phyloP scores from a whole-genome alignment of 371 early-diverging fungal genomes.

The Syncephalastrum racemosum region DNA sequence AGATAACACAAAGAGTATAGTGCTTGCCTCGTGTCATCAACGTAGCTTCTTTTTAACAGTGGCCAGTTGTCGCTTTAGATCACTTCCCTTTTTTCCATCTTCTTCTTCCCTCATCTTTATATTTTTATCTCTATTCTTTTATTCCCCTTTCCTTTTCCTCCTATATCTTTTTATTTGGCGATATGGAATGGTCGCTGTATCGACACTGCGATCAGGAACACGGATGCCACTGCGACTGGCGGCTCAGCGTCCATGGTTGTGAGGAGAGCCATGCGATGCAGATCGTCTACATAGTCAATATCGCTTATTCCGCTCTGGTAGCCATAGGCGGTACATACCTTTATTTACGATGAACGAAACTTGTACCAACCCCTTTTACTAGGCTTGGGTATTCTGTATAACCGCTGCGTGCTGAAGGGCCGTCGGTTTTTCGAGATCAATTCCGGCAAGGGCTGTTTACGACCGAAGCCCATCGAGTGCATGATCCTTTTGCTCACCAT shows the following conservation, averaged over 20 bases:
- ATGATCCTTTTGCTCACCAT: constrained; percentile 23
- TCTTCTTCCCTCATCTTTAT: not conserved
- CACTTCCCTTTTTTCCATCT: not conserved
- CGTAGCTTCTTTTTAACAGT: too few relatives aligned
- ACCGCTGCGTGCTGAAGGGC: constrained; percentile 17
- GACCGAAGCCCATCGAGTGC: constrained; percentile 25
- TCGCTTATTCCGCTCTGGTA: constrained; percentile 22
- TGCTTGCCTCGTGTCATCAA: too few relatives aligned
- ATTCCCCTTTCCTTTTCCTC: not conserved
- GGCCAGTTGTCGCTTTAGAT: not conserved
- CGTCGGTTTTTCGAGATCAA: constrained; percentile 16
- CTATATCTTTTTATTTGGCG: constrained; percentile 6
- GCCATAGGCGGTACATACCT: constrained; percentile 20
- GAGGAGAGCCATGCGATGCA: constrained; percentile 16
- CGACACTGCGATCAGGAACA: constrained; percentile 6
- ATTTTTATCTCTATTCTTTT: not conserved
- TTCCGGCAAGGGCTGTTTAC: constrained; percentile 14
- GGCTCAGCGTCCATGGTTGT: constrained; percentile 23
- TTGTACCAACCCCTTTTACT: not conserved
- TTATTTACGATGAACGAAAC: not conserved
- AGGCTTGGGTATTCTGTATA: constrained; percentile 13
- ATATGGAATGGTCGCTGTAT: not conserved
- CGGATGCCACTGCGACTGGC: constrained; percentile 34
- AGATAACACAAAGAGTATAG: too few relatives aligned
- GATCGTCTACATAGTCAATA: constrained; percentile 24